phyloP scores from a whole-genome alignment of 345 rosid genomes.

The Brassica incana region DNA sequence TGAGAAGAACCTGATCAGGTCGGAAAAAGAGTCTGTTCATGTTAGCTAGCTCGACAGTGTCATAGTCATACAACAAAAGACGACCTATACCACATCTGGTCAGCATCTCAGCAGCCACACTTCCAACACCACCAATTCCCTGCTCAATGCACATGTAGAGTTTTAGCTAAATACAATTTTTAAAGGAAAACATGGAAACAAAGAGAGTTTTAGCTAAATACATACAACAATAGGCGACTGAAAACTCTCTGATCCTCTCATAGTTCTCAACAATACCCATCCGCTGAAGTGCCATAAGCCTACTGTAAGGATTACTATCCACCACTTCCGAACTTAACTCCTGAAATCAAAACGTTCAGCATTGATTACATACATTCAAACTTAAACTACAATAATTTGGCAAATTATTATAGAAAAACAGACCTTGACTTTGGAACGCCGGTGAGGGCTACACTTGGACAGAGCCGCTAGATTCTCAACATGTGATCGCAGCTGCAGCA shows the following conservation, averaged over 20 bases:
- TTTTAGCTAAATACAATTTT: background rate
- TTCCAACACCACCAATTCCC: slow-evolving; percentile 99
- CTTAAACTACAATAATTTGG: background rate
- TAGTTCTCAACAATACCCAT: slow-evolving; percentile 95
- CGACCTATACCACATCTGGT: slow-evolving; percentile 98
- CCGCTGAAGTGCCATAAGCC: slow-evolving; percentile 99
- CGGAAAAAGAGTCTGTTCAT: slow-evolving; percentile 95
- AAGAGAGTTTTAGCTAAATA: slow-evolving; percentile 50
- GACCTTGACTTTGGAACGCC: slow-evolving; percentile 84
- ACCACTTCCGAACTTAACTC: slow-evolving; percentile 97
- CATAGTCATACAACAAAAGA: slow-evolving; percentile 93
- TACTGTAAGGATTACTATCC: slow-evolving; percentile 94
- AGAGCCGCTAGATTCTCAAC: slow-evolving; percentile 55
- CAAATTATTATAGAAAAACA: slow-evolving; percentile 1
- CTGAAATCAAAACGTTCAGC: slow-evolving; percentile 42
- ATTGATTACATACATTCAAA: background rate
- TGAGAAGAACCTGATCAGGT: slow-evolving; percentile 74
- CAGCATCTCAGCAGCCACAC: slow-evolving; percentile 99
- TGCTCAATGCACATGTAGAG: slow-evolving; percentile 36
- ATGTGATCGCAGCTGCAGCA: slow-evolving; percentile 57
- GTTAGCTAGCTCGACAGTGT: slow-evolving; percentile 94
- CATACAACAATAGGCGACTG: slow-evolving; percentile 97
- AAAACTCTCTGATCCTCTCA: slow-evolving; percentile 82
- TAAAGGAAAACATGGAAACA: background rate
- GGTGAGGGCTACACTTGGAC: slow-evolving; percentile 52